These are phyloP conservation scores for Alternaria incomplexa DNA, from an alignment of 2,329 filamentous ascomycete genomes.

Conservation along the genomic window DNA sequence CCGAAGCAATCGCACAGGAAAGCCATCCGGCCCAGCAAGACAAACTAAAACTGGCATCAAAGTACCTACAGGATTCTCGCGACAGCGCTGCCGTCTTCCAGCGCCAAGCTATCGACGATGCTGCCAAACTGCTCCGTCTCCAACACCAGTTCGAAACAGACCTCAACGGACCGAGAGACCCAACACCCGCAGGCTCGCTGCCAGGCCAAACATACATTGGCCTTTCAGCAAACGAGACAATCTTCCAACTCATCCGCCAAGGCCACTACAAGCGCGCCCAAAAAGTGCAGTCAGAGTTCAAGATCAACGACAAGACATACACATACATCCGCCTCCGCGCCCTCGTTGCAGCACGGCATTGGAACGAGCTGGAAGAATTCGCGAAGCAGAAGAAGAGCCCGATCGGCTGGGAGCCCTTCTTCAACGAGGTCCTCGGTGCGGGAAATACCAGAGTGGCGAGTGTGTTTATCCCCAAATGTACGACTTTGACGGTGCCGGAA, in stretches of 20 bases:
- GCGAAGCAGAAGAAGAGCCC: slow-evolving; percentile 80
- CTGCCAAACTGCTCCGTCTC: slow-evolving; percentile 77
- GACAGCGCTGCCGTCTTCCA: slow-evolving; percentile 75
- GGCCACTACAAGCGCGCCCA: slow-evolving; percentile 85
- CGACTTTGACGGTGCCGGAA: slow-evolving; percentile 69
- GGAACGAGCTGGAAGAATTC: slow-evolving; percentile 89
- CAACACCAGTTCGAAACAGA: slow-evolving; percentile 90
- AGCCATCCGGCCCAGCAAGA: slow-evolving; percentile 75
- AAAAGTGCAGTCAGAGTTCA: slow-evolving; percentile 91
- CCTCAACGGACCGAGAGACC: slow-evolving; percentile 61
- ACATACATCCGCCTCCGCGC: slow-evolving; percentile 89
- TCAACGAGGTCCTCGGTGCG: slow-evolving; percentile 84
- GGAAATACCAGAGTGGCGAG: slow-evolving; percentile 88
- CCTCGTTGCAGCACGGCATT: slow-evolving; percentile 87
- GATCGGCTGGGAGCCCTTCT: slow-evolving; percentile 98
- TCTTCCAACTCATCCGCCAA: slow-evolving; percentile 83
- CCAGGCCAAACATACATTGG: slow-evolving; percentile 69
- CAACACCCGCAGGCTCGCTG: slow-evolving; percentile 37
- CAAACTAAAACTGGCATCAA: slow-evolving; percentile 85
- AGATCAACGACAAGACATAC: slow-evolving; percentile 85
- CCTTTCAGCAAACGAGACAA: slow-evolving; percentile 86
- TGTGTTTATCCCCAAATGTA: slow-evolving; percentile 87
- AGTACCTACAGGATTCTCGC: slow-evolving; percentile 82
- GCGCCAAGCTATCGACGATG: slow-evolving; percentile 77
- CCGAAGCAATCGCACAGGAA: slow-evolving; percentile 78